Conservation (phyloP, 2,329 filamentous ascomycete species). For the Pezicula radicicola region DNA sequence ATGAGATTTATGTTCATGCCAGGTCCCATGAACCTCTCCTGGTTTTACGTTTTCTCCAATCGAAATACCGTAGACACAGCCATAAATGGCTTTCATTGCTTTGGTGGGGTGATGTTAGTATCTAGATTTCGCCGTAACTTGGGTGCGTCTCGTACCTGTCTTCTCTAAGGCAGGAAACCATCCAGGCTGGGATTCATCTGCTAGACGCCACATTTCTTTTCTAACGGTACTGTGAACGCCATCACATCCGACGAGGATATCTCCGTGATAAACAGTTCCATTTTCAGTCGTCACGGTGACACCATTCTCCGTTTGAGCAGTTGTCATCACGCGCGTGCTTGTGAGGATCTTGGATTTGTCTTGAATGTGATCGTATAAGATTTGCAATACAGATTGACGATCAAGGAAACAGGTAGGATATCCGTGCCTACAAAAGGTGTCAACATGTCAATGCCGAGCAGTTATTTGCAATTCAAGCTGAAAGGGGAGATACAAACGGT, state of each 20-base stretch:
- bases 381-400: conserved; percentile 29
- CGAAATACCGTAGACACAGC: background rate
- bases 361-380: conserved; percentile 30
- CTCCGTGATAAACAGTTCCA: conserved; percentile 27
- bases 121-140: background rate
- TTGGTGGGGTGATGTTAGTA: background rate
- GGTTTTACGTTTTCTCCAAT: background rate
- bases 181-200: conserved; percentile 13
- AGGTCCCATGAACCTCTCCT: background rate
- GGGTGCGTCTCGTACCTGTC: background rate
- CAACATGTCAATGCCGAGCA: background rate
- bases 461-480: no score
- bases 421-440: conserved; percentile 9
- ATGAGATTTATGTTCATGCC: background rate
- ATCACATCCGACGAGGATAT: conserved; percentile 37
- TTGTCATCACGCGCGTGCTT: conserved; percentile 24
- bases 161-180: conserved; percentile 18
- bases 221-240: conserved; percentile 37
- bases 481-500: background rate
- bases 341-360: conserved; percentile 31
- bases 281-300: conserved; percentile 30
- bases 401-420: conserved; percentile 34
- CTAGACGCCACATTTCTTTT: conserved; percentile 22
- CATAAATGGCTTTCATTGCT: background rate
- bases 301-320: conserved; percentile 20